phyloP scores from a whole-genome alignment of 768 basidiomycete species.

The Tulasnella sp. region DNA sequence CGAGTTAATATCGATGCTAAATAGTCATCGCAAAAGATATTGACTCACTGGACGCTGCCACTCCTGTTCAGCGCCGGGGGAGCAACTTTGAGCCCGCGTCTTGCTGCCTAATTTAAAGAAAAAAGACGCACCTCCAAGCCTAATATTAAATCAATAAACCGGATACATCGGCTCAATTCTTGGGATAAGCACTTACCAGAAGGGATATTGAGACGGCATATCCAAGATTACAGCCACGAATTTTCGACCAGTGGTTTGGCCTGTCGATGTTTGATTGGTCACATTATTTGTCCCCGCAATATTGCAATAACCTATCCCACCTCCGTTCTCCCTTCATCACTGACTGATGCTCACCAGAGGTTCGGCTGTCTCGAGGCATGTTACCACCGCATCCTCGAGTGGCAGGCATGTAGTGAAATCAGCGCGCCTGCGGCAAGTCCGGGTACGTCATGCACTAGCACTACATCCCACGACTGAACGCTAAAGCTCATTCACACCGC shows the following conservation, averaged over 20 bases:
- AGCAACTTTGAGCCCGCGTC: background rate
- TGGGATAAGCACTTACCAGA: background rate
- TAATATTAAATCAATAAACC: background rate
- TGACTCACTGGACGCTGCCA: conserved; percentile 18
- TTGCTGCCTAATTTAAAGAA: too few species aligned
- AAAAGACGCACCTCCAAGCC: conserved; percentile 9
- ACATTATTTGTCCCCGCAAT: background rate
- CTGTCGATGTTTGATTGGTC: too few species aligned
- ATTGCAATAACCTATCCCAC: background rate
- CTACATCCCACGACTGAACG: background rate
- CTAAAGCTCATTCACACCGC: background rate
- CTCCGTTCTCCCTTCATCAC: background rate
- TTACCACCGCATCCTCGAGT: background rate
- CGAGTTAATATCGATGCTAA: background rate
- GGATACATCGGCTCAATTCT: background rate
- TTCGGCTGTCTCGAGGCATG: conserved; percentile 46
- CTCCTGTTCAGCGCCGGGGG: background rate
- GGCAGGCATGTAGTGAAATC: background rate
- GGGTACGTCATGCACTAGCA: background rate
- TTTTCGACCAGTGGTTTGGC: too few species aligned
- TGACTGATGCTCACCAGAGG: conserved; percentile 27
- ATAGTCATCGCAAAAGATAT: background rate
- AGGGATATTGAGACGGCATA: background rate
- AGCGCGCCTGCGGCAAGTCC: conserved; percentile 1
- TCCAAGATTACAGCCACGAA: too few species aligned